Conservation (phyloP, 2,329 filamentous ascomycete species). For the Rhinocladiella mackenziei region DNA sequence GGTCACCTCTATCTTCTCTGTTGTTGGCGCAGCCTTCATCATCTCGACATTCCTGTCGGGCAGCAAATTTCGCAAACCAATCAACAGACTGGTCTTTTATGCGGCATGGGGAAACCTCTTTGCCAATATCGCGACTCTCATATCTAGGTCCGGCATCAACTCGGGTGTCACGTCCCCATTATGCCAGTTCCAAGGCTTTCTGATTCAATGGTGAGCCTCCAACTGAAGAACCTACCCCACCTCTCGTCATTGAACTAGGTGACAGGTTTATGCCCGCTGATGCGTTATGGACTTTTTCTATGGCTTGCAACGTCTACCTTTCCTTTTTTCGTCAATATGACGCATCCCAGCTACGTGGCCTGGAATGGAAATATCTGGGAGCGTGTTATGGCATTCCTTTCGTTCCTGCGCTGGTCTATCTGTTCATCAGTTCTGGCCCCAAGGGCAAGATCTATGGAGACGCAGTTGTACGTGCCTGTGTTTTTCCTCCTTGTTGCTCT, state of each 20-base stretch:
- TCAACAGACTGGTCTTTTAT: slow-evolving; percentile 80
- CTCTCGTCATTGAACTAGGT: no score
- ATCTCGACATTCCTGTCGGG: slow-evolving; percentile 67
- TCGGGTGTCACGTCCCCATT: slow-evolving; percentile 51
- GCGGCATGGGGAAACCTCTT: slow-evolving; percentile 78
- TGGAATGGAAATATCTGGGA: slow-evolving; percentile 68
- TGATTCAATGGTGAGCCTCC: slow-evolving; percentile 91
- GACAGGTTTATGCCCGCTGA: slow-evolving; percentile 72
- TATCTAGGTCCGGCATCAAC: slow-evolving; percentile 59
- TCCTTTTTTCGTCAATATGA: slow-evolving; percentile 75
- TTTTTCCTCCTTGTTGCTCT: no score
- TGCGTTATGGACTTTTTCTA: slow-evolving; percentile 71
- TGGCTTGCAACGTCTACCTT: slow-evolving; percentile 79
- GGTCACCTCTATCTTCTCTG: slow-evolving; percentile 64
- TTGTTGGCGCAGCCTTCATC: slow-evolving; percentile 68
- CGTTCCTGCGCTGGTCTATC: slow-evolving; percentile 62
- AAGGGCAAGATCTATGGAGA: slow-evolving; percentile 66
- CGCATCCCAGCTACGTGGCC: slow-evolving; percentile 56
- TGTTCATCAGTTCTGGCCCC: slow-evolving; percentile 57
- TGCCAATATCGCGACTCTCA: slow-evolving; percentile 70
- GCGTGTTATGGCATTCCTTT: slow-evolving; percentile 71
- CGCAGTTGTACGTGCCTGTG: slow-evolving; percentile 54
- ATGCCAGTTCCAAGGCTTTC: slow-evolving; percentile 71
- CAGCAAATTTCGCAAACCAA: slow-evolving; percentile 73
- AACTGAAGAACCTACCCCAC: slow-evolving; percentile 38